Evolutionary conservation across 495 filamentous ascomycete species (phyloP).

Genomic region (Pyronema omphalodes): DNA sequence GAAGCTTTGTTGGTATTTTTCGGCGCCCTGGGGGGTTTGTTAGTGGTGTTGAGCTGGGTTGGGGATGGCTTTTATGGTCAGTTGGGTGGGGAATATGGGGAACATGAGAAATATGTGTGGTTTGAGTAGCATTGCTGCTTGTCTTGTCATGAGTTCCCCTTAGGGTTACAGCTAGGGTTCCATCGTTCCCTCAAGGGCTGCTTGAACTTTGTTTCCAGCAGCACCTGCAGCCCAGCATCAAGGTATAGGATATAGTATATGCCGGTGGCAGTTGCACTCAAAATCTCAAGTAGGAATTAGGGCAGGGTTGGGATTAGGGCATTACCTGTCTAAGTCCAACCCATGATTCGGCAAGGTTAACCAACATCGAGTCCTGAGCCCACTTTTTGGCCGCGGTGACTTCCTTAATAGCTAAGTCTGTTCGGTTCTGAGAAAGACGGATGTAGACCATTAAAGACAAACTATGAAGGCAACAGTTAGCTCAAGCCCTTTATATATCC

Average conservation of each 20-base stretch:
- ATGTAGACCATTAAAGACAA: conserved; percentile 74
- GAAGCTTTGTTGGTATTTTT: conserved; percentile 91
- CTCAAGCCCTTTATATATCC: neutral
- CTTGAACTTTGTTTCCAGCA: no score
- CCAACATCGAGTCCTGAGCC: conserved; percentile 85
- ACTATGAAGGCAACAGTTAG: conserved; percentile 2
- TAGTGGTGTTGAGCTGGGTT: no score
- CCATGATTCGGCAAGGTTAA: conserved; percentile 93
- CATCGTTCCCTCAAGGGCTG: no score
- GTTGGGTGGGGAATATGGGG: no score
- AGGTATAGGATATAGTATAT: neutral
- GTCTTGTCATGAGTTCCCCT: no score
- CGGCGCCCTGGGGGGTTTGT: conserved; percentile 47
- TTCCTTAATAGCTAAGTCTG: conserved; percentile 77
- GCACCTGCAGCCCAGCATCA: no score
- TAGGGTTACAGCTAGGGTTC: no score
- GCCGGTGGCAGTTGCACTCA: neutral
- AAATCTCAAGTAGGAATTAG: neutral
- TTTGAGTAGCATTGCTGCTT: neutral
- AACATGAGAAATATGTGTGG: no score
- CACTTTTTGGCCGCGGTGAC: conserved; percentile 76
- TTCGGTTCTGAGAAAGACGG: conserved; percentile 74
- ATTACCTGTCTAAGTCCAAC: conserved; percentile 71
- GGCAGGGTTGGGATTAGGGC: conserved; percentile 9
- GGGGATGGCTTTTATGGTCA: neutral